Conservation (phyloP, 1,284 basidiomycete genomes). For the Gomphus bonarii region DNA sequence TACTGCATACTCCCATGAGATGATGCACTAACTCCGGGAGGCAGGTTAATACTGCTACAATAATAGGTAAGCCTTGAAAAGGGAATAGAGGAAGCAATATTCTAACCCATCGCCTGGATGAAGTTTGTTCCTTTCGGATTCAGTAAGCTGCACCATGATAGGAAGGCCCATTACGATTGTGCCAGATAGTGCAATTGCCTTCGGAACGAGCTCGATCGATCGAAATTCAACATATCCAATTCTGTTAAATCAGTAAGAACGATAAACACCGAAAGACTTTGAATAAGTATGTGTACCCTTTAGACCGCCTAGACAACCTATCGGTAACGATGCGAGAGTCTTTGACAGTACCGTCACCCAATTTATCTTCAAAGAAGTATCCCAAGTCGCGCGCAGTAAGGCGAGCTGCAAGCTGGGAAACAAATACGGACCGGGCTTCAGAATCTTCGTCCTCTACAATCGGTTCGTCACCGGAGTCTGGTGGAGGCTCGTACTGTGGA, state of each 20-base stretch:
- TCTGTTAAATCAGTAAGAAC: constrained; percentile 23
- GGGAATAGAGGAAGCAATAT: constrained; percentile 3
- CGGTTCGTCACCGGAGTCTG: constrained; percentile 47
- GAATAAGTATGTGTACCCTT: constrained; percentile 57
- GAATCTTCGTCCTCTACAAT: constrained; percentile 69
- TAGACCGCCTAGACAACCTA: constrained; percentile 84
- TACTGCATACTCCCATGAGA: constrained; percentile 69
- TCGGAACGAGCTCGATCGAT: constrained; percentile 81
- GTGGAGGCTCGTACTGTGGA: constrained; percentile 57
- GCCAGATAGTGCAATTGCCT: constrained; percentile 82
- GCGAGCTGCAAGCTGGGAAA: constrained; percentile 92
- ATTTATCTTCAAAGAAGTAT: constrained; percentile 97
- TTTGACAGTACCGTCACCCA: constrained; percentile 86
- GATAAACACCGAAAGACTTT: background rate
- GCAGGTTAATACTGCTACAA: constrained; percentile 62
- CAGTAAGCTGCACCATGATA: constrained; percentile 91
- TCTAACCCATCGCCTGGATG: constrained; percentile 73
- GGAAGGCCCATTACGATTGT: constrained; percentile 97
- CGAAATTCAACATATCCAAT: constrained; percentile 98
- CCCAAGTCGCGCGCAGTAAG: constrained; percentile 93
- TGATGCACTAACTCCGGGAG: constrained; percentile 62
- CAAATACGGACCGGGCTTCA: constrained; percentile 95
- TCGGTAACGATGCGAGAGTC: constrained; percentile 95
- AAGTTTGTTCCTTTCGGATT: constrained; percentile 89
- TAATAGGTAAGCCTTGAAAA: constrained; percentile 13